Base-by-base conservation (phyloP, 1,139 yeast species). In the Suhomyces guaymorum region DNA sequence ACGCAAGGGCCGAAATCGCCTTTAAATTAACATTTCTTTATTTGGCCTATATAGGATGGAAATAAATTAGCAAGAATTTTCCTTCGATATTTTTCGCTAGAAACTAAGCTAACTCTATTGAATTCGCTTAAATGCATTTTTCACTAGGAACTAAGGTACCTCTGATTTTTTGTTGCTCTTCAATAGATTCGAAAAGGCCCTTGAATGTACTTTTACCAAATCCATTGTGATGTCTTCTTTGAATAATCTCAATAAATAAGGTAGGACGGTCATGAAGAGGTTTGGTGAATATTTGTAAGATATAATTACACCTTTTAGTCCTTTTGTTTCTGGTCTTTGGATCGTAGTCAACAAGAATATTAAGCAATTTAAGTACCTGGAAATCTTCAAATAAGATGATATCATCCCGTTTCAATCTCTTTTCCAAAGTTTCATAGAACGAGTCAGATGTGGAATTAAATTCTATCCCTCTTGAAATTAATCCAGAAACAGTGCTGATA, bases 151-250 rank as follows among this genome's bases (percentile, higher is more conserved):
- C 34, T 17, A 75, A 54, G 16, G 79, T 77, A 3, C 82, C 82
- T 33, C 83, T 60, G 30, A 59, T 50, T 44, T 55, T 62, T 49
- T 80, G 86, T 41, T 73, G 86, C 40, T 61, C 64, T 54, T 85
- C 96, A 40, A 87, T 80, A 4, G 86, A 78, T 53, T 85, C 90
- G 52, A 84, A 86, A 32, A 87, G 63, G 0, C 92, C 85, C 54
- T 78, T 82, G 63, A 87, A 87, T 36, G 89, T 87, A 0, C 95
- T 95, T 33, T 87, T 88, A 0, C 95, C 96, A 61, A 87, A 87
- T 1, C 96, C 96, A 42, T 81, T 73, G 54, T 84, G 90, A 50
- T 84, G 83, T 49, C 73, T 70, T 43, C 95, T 73, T 58, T 87
- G 94, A 44, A 87, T 87, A 14, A 86, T 71, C 55, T 87, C 95